Percentiles rank a stretch among this genome's conserved stretches.
Evolutionary conservation across 306 rosid species (phyloP).

Genomic region (Boehmeria nivea): DNA sequence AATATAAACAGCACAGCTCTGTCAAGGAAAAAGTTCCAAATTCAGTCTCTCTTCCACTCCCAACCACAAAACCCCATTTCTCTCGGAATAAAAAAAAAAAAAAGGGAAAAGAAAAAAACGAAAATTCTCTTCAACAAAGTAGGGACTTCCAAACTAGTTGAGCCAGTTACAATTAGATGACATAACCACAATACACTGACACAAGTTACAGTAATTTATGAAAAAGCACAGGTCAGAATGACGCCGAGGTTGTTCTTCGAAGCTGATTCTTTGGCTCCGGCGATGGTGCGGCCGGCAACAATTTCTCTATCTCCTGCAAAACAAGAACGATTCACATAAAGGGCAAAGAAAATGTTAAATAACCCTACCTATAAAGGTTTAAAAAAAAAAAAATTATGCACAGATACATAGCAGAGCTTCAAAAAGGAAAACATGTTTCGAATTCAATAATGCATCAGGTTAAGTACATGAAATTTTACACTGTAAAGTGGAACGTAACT

Average conservation of each 20-base stretch:
- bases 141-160: slow-evolving; percentile 11
- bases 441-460: too few species aligned
- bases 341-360: too few species aligned
- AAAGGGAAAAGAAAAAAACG: neutral
- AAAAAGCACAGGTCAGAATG: slow-evolving; percentile 46
- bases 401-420: too few species aligned
- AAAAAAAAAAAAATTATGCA: too few species aligned
- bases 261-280: slow-evolving; percentile 91
- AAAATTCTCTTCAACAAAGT: slow-evolving; percentile 5
- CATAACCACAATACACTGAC: neutral
- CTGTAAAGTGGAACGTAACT: too few species aligned
- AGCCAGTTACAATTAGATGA: slow-evolving; percentile 13
- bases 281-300: slow-evolving; percentile 57
- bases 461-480: too few species aligned
- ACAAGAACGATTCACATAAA: neutral
- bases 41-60: neutral
- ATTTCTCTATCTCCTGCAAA: slow-evolving; percentile 76
- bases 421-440: too few species aligned
- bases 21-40: slow-evolving; percentile 6
- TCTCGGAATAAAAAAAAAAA: neutral
- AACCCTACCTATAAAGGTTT: too few species aligned
- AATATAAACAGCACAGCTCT: slow-evolving; percentile 6
- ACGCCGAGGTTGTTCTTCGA: slow-evolving; percentile 76
- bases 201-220: neutral
- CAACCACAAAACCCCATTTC: neutral